A percentile compares a stretch with the other conserved stretches of the same genome.
phyloP scores from a whole-genome alignment of 495 filamentous ascomycete genomes.

The Tuber melanosporum region DNA sequence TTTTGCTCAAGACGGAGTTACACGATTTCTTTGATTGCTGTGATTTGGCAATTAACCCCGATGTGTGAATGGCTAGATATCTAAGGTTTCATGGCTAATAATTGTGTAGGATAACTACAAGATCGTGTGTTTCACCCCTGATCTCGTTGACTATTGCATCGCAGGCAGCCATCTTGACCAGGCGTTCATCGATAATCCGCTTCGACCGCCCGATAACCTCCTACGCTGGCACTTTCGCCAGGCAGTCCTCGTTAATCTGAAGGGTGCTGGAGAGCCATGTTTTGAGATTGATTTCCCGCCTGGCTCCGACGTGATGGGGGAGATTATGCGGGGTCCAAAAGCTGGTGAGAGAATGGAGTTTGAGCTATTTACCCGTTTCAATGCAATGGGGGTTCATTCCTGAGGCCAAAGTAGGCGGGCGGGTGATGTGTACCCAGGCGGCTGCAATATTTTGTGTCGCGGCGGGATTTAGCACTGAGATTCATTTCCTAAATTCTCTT shows the following conservation, averaged over 20 bases:
- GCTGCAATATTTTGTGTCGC: neutral
- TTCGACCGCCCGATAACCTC: constrained; percentile 39
- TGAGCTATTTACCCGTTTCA: constrained; percentile 37
- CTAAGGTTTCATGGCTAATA: constrained; percentile 17
- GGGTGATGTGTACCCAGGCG: neutral
- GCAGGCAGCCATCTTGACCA: constrained; percentile 43
- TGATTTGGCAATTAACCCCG: constrained; percentile 30
- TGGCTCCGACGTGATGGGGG: neutral
- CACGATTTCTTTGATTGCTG: constrained; percentile 36
- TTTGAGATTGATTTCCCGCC: constrained; percentile 42
- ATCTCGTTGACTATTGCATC: constrained; percentile 32
- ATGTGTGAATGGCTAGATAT: constrained; percentile 38
- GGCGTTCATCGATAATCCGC: constrained; percentile 41
- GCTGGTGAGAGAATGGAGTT: constrained; percentile 33
- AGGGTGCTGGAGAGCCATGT: constrained; percentile 43
- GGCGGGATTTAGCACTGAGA: neutral
- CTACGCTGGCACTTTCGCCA: constrained; percentile 41
- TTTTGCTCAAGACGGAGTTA: constrained; percentile 33
- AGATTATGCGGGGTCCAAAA: constrained; percentile 26
- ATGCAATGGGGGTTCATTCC: neutral
- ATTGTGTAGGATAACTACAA: constrained; percentile 43
- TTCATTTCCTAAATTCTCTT: neutral
- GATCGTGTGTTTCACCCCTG: constrained; percentile 41
- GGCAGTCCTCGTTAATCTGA: constrained; percentile 39
- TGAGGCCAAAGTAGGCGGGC: neutral